Evolutionary conservation across 768 basidiomycete species (phyloP).

Genomic region (Phallus indusiatus): DNA sequence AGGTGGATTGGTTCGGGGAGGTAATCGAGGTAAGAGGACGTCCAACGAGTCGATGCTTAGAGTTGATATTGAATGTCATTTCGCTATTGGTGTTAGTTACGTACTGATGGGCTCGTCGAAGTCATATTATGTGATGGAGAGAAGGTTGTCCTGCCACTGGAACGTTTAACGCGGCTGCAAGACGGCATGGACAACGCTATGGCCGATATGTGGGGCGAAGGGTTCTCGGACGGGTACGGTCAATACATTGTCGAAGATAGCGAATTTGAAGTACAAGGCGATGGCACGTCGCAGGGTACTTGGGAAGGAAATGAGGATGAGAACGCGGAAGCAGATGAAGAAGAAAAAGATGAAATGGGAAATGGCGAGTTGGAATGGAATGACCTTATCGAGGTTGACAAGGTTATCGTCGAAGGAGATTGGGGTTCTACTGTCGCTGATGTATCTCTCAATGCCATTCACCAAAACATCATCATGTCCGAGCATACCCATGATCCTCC

Average conservation of each 20-base stretch:
- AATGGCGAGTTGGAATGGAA: constrained; percentile 24
- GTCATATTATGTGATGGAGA: constrained; percentile 58
- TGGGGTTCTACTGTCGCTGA: constrained; percentile 1
- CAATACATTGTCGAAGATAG: constrained; percentile 17
- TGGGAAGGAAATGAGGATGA: constrained; percentile 1
- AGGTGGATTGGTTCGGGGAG: constrained; percentile 77
- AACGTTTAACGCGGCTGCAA: constrained; percentile 64
- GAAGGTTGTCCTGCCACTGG: constrained; percentile 43
- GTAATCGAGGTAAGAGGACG: constrained; percentile 59
- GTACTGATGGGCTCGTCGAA: constrained; percentile 63
- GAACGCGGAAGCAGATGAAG: not conserved
- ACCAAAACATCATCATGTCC: not conserved
- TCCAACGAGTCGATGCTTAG: not conserved
- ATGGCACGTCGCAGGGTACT: constrained; percentile 5
- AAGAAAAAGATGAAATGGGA: constrained; percentile 16
- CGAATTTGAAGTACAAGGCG: constrained; percentile 8
- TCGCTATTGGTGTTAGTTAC: constrained; percentile 38
- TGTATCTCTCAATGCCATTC: not conserved
- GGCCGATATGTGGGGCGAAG: constrained; percentile 53
- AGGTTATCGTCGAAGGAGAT: constrained; percentile 11
- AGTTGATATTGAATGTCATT: constrained; percentile 8
- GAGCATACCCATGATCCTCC: not conserved
- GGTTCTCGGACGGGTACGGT: constrained; percentile 14
- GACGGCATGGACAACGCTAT: constrained; percentile 70
- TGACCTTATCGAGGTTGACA: constrained; percentile 20